A percentile compares a stretch with the other conserved stretches of the same genome.
phyloP scores from a whole-genome alignment of 306 rosid species.

The Malus orientalis region DNA sequence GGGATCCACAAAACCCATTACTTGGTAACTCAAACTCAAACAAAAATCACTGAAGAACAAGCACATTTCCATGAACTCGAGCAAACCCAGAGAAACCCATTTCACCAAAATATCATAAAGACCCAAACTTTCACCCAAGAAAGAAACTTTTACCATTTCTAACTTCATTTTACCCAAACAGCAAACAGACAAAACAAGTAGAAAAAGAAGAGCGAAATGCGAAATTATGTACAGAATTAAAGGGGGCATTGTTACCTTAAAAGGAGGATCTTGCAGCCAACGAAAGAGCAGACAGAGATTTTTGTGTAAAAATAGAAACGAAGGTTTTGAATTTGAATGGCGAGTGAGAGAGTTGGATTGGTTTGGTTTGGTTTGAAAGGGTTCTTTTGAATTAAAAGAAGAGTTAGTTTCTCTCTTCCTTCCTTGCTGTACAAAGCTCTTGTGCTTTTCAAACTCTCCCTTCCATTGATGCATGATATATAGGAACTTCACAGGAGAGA shows the following conservation, averaged over 20 bases:
- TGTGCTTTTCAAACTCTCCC: background rate
- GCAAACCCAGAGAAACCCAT: slow-evolving; percentile 21
- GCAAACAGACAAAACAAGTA: background rate
- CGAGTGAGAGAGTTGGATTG: background rate
- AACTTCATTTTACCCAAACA: slow-evolving; percentile 1
- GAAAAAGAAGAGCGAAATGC: background rate
- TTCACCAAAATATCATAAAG: slow-evolving; percentile 1
- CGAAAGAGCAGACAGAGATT: slow-evolving; percentile 13
- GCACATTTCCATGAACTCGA: background rate
- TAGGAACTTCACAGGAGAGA: background rate
- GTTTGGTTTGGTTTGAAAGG: background rate
- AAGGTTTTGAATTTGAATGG: slow-evolving; percentile 3
- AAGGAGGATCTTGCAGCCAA: slow-evolving; percentile 23
- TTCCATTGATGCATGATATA: background rate
- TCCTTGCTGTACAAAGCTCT: slow-evolving; percentile 4
- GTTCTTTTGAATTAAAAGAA: slow-evolving; percentile 2
- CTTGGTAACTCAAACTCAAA: background rate
- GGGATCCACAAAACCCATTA: background rate
- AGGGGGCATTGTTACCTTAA: slow-evolving; percentile 29
- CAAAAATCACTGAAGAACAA: background rate
- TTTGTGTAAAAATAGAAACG: background rate
- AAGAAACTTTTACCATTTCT: background rate
- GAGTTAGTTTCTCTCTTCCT: background rate
- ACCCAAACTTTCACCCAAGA: background rate
- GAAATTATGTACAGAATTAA: background rate